Evolutionary conservation across 2,329 filamentous ascomycete genomes (phyloP).

Genomic region (Pseudocercospora crystallina): DNA sequence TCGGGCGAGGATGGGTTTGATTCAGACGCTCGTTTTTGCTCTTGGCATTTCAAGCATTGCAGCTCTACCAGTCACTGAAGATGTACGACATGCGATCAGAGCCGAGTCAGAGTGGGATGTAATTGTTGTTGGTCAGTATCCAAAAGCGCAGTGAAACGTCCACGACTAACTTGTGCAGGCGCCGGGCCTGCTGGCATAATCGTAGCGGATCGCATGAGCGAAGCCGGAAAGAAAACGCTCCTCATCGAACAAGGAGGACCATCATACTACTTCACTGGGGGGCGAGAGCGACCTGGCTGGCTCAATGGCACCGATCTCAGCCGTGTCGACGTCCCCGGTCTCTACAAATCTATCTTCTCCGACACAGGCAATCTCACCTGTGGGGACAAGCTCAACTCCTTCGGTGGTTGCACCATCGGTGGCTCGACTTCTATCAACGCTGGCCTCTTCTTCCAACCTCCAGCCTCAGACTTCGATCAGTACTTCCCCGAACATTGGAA

Average conservation of each 20-base stretch:
- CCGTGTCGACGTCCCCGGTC: slow-evolving; percentile 55
- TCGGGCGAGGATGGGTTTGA: too few relatives aligned
- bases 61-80: too few relatives aligned
- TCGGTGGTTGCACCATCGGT: slow-evolving; percentile 52
- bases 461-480: slow-evolving; percentile 59
- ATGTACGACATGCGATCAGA: too few relatives aligned
- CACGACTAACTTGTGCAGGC: slow-evolving; percentile 20
- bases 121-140: slow-evolving; percentile 42
- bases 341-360: slow-evolving; percentile 54
- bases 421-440: slow-evolving; percentile 64
- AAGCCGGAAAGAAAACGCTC: slow-evolving; percentile 53
- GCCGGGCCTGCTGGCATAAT: slow-evolving; percentile 56
- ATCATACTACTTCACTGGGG: slow-evolving; percentile 35
- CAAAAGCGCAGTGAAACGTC: neutral
- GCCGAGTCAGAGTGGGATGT: slow-evolving; percentile 20
- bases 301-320: slow-evolving; percentile 49
- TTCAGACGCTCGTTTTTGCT: too few relatives aligned
- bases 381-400: slow-evolving; percentile 39
- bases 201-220: slow-evolving; percentile 52
- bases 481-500: slow-evolving; percentile 57
- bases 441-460: slow-evolving; percentile 59
- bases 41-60: too few relatives aligned
- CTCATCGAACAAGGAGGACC: slow-evolving; percentile 54
- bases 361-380: slow-evolving; percentile 43
- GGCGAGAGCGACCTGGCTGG: slow-evolving; percentile 51